These are phyloP conservation scores for Triangularia verruculosa DNA, from an alignment of 2,329 filamentous ascomycete genomes.

Conservation along the genomic window DNA sequence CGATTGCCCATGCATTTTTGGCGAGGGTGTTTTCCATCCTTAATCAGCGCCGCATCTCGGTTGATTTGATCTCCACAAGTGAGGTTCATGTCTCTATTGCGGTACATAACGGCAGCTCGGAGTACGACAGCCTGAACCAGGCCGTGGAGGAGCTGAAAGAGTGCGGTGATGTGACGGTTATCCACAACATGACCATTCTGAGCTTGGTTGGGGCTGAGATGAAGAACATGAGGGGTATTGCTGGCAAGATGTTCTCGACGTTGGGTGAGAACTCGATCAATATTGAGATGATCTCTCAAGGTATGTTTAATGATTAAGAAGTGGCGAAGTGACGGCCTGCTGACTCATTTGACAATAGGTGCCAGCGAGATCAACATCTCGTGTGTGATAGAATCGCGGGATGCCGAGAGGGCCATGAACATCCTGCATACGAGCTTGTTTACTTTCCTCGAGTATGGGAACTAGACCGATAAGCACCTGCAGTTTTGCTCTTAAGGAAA, in stretches of 20 bases:
- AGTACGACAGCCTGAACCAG: constrained; percentile 60
- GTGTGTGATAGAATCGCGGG: constrained; percentile 88
- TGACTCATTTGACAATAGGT: constrained; percentile 48
- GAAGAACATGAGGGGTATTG: constrained; percentile 96
- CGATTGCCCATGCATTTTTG: constrained; percentile 93
- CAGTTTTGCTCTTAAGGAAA: not conserved
- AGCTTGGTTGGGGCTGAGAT: constrained; percentile 92
- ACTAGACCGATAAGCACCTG: not conserved
- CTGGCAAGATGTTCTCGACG: constrained; percentile 91
- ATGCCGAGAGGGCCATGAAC: constrained; percentile 91
- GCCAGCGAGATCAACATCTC: constrained; percentile 99
- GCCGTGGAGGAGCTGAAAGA: constrained; percentile 71
- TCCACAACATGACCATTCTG: constrained; percentile 91
- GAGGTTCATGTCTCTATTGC: constrained; percentile 98
- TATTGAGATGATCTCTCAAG: constrained; percentile 99
- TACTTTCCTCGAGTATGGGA: constrained; percentile 75
- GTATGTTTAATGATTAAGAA: constrained; percentile 49
- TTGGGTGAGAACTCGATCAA: constrained; percentile 92
- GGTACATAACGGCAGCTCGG: constrained; percentile 73
- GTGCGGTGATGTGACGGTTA: constrained; percentile 86
- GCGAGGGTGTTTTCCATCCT: constrained; percentile 90
- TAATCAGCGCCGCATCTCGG: constrained; percentile 80
- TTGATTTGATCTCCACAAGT: constrained; percentile 93
- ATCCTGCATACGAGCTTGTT: constrained; percentile 96
- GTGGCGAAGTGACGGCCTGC: not conserved